Percentiles rank a stretch among this genome's conserved stretches.
These are phyloP conservation scores for Hypoxylon sp. DNA, from an alignment of 2,329 filamentous ascomycete species.

Conservation along the genomic window DNA sequence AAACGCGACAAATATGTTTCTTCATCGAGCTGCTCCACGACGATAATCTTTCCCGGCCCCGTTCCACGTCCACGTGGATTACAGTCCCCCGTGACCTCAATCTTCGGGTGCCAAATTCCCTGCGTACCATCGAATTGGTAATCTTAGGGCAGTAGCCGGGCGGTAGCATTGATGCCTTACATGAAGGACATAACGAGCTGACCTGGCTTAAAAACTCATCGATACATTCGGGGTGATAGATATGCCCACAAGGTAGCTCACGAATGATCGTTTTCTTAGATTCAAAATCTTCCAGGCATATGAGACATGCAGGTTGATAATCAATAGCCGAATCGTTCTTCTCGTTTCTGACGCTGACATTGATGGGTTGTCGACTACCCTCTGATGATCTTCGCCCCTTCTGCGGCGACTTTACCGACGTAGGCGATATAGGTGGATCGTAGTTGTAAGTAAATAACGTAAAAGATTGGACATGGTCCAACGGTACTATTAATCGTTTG, in stretches of 20 bases:
- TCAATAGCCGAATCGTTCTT: conserved; percentile 59
- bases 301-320: conserved; percentile 85
- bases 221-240: conserved; percentile 92
- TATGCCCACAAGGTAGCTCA: conserved; percentile 88
- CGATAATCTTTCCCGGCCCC: conserved; percentile 36
- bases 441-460: conserved; percentile 80
- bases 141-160: conserved; percentile 71
- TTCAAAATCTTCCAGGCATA: conserved; percentile 85
- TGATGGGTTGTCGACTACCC: conserved; percentile 31
- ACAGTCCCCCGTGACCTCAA: conserved; percentile 61
- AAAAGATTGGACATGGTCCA: conserved; percentile 74
- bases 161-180: conserved; percentile 85
- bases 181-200: conserved; percentile 89
- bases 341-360: conserved; percentile 29
- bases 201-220: conserved; percentile 81
- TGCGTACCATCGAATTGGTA: conserved; percentile 86
- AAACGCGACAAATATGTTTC: conserved; percentile 30
- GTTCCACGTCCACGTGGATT: conserved; percentile 49
- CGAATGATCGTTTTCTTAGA: conserved; percentile 76
- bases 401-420: conserved; percentile 44
- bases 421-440: conserved; percentile 52
- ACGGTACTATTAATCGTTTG: conserved; percentile 80
- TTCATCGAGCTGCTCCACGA: conserved; percentile 37
- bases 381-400: conserved; percentile 36
- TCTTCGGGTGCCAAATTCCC: conserved; percentile 74